Conservation (phyloP, 1,139 yeast species). For the Nakaseomyces uthaithaninus region DNA sequence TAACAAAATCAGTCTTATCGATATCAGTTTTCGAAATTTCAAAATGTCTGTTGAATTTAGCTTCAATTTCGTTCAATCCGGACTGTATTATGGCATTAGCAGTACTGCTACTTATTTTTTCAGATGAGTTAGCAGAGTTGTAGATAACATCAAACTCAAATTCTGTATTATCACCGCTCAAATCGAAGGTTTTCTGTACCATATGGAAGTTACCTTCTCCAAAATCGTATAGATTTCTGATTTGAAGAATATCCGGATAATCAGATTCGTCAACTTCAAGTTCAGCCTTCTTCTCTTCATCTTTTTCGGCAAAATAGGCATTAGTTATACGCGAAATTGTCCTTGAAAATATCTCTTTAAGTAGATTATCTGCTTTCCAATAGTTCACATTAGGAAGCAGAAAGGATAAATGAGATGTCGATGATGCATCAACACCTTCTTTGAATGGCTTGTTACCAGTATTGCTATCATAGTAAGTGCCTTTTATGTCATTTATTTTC, state of each 20-base stretch:
- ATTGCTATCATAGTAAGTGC: conserved; percentile 34
- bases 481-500: conserved; percentile 43
- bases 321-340: conserved; percentile 46
- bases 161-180: conserved; percentile 41
- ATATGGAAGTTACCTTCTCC: conserved; percentile 67
- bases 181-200: conserved; percentile 58
- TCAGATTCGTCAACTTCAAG: conserved; percentile 32
- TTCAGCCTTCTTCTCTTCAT: neutral
- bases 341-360: conserved; percentile 61
- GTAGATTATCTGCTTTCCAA: conserved; percentile 79
- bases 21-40: conserved; percentile 24
- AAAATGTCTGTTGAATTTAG: conserved; percentile 50
- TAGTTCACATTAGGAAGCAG: conserved; percentile 62
- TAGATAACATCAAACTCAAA: conserved; percentile 69
- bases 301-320: conserved; percentile 29
- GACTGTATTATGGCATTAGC: conserved; percentile 37
- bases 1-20: conserved; percentile 50
- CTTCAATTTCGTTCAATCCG: conserved; percentile 40
- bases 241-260: conserved; percentile 36
- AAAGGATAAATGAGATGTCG: conserved; percentile 59
- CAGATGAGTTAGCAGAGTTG: conserved; percentile 41
- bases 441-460: neutral
- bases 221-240: conserved; percentile 54
- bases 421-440: conserved; percentile 42
- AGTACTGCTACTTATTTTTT: conserved; percentile 38